Evolutionary conservation across 768 basidiomycete genomes (phyloP).

Genomic region (Boletales sp.): DNA sequence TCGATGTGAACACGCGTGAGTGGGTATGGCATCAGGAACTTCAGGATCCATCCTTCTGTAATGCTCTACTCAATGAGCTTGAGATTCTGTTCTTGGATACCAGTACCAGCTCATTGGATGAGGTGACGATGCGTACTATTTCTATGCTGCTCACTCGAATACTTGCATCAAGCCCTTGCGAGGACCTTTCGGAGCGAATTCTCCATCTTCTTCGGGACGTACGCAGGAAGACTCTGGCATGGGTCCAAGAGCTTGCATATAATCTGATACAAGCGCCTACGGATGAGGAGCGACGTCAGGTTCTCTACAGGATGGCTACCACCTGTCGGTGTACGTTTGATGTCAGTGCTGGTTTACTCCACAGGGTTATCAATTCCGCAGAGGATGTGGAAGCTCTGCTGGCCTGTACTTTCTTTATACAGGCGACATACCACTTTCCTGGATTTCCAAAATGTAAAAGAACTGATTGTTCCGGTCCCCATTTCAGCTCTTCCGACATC

Average conservation of each 20-base stretch:
- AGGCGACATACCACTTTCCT: slow-evolving; percentile 1
- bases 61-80: slow-evolving; percentile 30
- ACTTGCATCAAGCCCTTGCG: slow-evolving; percentile 19
- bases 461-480: no score
- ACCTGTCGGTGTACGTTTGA: slow-evolving; percentile 31
- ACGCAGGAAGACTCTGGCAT: slow-evolving; percentile 27
- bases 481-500: neutral
- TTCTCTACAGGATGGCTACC: slow-evolving; percentile 32
- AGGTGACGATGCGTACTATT: slow-evolving; percentile 25
- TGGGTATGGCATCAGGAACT: slow-evolving; percentile 40
- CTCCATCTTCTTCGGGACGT: slow-evolving; percentile 25
- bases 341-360: slow-evolving; percentile 5
- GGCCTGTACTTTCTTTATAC: slow-evolving; percentile 23
- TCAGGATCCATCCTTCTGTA: slow-evolving; percentile 26
- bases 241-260: slow-evolving; percentile 29
- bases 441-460: neutral
- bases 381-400: slow-evolving; percentile 17
- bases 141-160: slow-evolving; percentile 31
- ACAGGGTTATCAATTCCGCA: slow-evolving; percentile 2
- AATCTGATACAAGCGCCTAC: slow-evolving; percentile 10
- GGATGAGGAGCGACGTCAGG: slow-evolving; percentile 4
- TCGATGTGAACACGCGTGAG: slow-evolving; percentile 16
- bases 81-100: slow-evolving; percentile 29
- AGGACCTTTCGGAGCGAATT: slow-evolving; percentile 11
- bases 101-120: slow-evolving; percentile 33